phyloP scores from a whole-genome alignment of 805 yeast genomes.

The Ogataea kodamae region DNA sequence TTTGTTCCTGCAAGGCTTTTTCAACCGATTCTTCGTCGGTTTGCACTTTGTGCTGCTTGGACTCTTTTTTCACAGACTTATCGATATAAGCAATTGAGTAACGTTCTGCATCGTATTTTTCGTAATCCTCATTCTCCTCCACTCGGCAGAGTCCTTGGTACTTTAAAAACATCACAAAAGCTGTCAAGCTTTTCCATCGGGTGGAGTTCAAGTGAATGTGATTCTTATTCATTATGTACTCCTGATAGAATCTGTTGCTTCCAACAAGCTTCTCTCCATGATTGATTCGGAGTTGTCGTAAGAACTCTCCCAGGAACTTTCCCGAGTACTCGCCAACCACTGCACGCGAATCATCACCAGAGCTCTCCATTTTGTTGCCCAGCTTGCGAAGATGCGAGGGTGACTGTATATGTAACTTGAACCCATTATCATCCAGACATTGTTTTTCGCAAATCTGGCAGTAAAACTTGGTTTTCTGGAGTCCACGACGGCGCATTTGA shows the following conservation, averaged over 20 bases:
- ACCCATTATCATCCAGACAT: constrained; percentile 95
- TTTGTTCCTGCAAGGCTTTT: constrained; percentile 49
- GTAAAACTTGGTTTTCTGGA: constrained; percentile 81
- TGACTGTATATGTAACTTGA: constrained; percentile 82
- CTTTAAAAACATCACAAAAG: constrained; percentile 62
- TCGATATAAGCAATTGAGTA: constrained; percentile 49
- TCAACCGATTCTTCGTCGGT: constrained; percentile 46
- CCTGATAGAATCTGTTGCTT: constrained; percentile 87
- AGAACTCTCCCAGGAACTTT: constrained; percentile 60
- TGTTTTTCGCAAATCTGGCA: constrained; percentile 92
- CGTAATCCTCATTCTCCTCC: constrained; percentile 35
- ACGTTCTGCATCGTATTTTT: constrained; percentile 33
- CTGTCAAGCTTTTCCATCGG: constrained; percentile 65
- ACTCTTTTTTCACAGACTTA: constrained; percentile 43
- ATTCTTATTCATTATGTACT: constrained; percentile 73
- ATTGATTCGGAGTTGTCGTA: constrained; percentile 53
- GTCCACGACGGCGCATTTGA: constrained; percentile 75
- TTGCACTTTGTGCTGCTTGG: constrained; percentile 35
- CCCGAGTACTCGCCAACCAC: constrained; percentile 54
- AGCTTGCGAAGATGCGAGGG: constrained; percentile 69
- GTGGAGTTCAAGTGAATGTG: constrained; percentile 94
- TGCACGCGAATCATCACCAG: constrained; percentile 32
- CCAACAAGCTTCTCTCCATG: constrained; percentile 82
- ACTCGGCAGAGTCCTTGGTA: constrained; percentile 55
- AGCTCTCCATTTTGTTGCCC: constrained; percentile 39